Evolutionary conservation across 2,329 filamentous ascomycete species (phyloP).

Genomic region (Ilyonectria robusta): DNA sequence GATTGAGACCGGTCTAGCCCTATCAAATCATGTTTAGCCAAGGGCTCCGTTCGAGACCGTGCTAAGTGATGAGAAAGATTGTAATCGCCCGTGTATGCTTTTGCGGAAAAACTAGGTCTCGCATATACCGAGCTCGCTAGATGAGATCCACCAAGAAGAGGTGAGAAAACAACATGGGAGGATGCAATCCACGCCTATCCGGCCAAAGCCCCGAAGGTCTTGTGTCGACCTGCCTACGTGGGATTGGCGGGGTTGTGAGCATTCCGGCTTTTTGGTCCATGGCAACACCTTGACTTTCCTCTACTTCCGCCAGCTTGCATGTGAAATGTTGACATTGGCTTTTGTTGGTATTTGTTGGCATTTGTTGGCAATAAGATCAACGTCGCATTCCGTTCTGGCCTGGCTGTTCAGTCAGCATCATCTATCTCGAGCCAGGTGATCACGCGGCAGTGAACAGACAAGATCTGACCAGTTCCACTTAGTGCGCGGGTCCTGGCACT

Average conservation of each 20-base stretch:
- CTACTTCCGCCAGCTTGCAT: neutral
- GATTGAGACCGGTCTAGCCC: constrained; percentile 9
- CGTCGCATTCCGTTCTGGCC: constrained; percentile 1
- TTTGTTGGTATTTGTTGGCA: neutral
- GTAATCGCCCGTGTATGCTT: neutral
- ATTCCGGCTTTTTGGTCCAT: neutral
- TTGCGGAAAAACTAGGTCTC: neutral
- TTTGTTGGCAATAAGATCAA: neutral
- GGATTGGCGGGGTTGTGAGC: constrained; percentile 13
- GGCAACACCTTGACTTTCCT: neutral
- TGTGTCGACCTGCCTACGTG: constrained; percentile 9
- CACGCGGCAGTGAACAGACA: neutral
- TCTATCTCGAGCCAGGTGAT: neutral
- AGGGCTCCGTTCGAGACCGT: neutral
- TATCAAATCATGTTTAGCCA: neutral
- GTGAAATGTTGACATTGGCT: neutral
- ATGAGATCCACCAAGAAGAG: neutral
- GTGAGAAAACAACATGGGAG: neutral
- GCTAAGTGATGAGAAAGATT: neutral
- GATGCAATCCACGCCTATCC: constrained; percentile 5
- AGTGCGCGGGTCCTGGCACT: neutral
- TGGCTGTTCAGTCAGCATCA: neutral
- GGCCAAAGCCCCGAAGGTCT: constrained; percentile 3
- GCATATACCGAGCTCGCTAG: neutral
- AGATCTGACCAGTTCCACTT: constrained; percentile 6